A percentile compares a stretch with the other conserved stretches of the same genome.
These are phyloP conservation scores for Decorospora gaudefroyi DNA, from an alignment of 2,329 filamentous ascomycete genomes.

Conservation along the genomic window DNA sequence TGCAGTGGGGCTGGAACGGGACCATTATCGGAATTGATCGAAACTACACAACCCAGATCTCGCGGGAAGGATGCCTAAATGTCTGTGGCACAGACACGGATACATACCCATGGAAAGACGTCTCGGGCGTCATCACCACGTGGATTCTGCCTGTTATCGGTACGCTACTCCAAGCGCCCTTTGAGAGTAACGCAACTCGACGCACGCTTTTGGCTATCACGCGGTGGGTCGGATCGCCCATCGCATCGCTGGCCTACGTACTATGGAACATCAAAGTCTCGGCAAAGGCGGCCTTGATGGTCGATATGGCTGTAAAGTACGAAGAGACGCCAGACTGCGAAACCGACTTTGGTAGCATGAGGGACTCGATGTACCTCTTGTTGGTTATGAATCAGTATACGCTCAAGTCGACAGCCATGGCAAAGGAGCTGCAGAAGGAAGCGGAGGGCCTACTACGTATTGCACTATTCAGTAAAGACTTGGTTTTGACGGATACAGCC, in stretches of 20 bases:
- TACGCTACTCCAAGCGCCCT: conserved; percentile 49
- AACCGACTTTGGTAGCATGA: conserved; percentile 46
- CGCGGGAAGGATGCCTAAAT: conserved; percentile 37
- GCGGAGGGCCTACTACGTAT: conserved; percentile 50
- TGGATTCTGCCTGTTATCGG: conserved; percentile 50
- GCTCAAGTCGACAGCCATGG: conserved; percentile 35
- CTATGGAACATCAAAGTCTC: conserved; percentile 51
- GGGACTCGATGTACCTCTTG: conserved; percentile 54
- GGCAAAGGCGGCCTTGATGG: conserved; percentile 48
- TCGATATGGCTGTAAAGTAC: conserved; percentile 47
- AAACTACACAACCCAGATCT: conserved; percentile 36
- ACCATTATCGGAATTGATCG: conserved; percentile 17
- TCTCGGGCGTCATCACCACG: conserved; percentile 46
- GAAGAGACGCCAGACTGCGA: conserved; percentile 32
- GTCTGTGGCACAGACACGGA: conserved; percentile 42
- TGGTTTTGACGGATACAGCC: conserved; percentile 35
- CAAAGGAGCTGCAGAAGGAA: conserved; percentile 28
- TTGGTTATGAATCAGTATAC: conserved; percentile 54
- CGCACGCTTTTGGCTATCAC: conserved; percentile 46
- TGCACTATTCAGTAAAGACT: conserved; percentile 49
- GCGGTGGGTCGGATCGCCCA: conserved; percentile 48
- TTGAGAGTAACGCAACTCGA: conserved; percentile 48
- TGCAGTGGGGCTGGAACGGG: conserved; percentile 26
- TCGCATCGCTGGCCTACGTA: conserved; percentile 45
- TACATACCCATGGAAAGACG: conserved; percentile 42